phyloP scores from a whole-genome alignment of 2,329 filamentous ascomycete species.

The Aspergillus sp. region DNA sequence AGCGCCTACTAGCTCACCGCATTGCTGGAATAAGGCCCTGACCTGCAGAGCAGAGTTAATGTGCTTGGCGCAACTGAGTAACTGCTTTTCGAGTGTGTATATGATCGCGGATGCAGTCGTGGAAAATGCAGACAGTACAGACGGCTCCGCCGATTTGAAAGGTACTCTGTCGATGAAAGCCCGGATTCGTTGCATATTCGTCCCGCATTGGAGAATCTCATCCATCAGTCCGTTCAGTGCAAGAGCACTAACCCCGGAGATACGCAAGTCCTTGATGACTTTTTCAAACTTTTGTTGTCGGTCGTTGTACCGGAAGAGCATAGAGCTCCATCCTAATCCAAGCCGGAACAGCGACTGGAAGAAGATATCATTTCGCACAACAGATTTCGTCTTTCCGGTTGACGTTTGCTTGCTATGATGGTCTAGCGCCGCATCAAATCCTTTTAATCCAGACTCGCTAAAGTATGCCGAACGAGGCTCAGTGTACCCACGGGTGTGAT shows the following conservation, averaged over 20 bases:
- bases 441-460: slow-evolving; percentile 47
- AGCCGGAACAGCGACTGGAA: slow-evolving; percentile 46
- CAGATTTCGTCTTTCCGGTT: slow-evolving; percentile 30
- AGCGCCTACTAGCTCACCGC: slow-evolving; percentile 41
- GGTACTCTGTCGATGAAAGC: slow-evolving; percentile 39
- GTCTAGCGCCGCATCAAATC: slow-evolving; percentile 45
- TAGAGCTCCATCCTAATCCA: slow-evolving; percentile 50
- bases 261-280: slow-evolving; percentile 48
- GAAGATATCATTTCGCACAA: slow-evolving; percentile 44
- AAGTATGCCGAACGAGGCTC: slow-evolving; percentile 47
- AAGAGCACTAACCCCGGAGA: slow-evolving; percentile 56
- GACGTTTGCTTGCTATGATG: slow-evolving; percentile 29
- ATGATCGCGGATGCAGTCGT: slow-evolving; percentile 40
- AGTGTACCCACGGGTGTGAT: slow-evolving; percentile 35
- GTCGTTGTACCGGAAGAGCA: slow-evolving; percentile 48
- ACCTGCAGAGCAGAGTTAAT: slow-evolving; percentile 42
- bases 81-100: slow-evolving; percentile 42
- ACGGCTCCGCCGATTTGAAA: slow-evolving; percentile 30
- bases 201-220: slow-evolving; percentile 42
- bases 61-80: slow-evolving; percentile 31
- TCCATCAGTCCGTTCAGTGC: slow-evolving; percentile 41
- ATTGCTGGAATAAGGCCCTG: slow-evolving; percentile 45
- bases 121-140: slow-evolving; percentile 42
- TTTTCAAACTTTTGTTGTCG: slow-evolving; percentile 42
- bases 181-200: slow-evolving; percentile 41